Base-by-base conservation (phyloP, 495 filamentous ascomycete genomes). In the Aspergillus homomorphus region DNA sequence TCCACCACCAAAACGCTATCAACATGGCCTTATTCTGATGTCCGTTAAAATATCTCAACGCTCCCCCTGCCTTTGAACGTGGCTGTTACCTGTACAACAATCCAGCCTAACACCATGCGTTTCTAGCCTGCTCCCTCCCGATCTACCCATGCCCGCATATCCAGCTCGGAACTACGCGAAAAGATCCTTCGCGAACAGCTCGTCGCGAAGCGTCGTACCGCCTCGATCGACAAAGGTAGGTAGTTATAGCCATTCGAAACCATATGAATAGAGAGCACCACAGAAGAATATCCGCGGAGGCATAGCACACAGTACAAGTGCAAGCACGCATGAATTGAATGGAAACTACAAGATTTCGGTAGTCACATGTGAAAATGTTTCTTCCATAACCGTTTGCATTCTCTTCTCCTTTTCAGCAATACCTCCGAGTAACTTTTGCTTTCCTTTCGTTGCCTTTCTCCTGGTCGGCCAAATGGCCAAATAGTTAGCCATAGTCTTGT, bases 111-210 rank as follows among this genome's bases (percentile, higher is more conserved):
- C 53, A 24, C 30, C 15, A 3, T 61, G 22, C 16, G n/a, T n/a
- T 8, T 43, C 43, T 41, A 65, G 57, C 43, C 58, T 51, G 42
- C 23, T 20, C 20, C n/a, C 4, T 15, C 50, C 14, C 45, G 51
- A 41, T 22, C 61, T 8, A 14, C 43, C 18, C 43, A 45, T 48
- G 3, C 54, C 42, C 66, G 64, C 42, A 66, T 75, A 26, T 71
- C 69, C 24, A 77, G 80, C 43, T 86, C 77, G 60, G 79, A 84
- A 66, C 75, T 88, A 48, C 82, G 83, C 49, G 86, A 90, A 72
- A 84, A 74, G 66, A 74, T 89, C 54, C 79, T 89, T 14, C 83
- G 82, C 65, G 87, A 90, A 66, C 84, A 82, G 68, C 79, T 90
- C 54, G 85, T 86, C 73, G 76, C 75, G 21, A 69, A 72, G 60